Evolutionary conservation across 1,139 yeast genomes (phyloP), one percentile per base, ranked within the genome.

Genomic region (Suhomyces taliae): DNA sequence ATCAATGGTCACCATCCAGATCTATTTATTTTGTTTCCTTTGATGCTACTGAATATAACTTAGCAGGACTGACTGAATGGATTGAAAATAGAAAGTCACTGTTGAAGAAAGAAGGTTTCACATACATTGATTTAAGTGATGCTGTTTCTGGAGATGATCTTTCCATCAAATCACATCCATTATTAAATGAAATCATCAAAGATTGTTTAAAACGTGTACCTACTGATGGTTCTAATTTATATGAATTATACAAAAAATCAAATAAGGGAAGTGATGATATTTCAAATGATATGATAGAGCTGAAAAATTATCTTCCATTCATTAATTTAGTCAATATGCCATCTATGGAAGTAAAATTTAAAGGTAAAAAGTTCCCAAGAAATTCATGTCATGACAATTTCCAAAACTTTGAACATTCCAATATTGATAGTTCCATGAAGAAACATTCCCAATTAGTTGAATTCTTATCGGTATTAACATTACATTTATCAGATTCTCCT

Each of bases 51-150:
- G 84, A 86, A 51, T 90, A 87, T 59, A 91, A 90, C 59, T 70
- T 79, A 56, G 96, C 95, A 0, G 99, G 99, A 0, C 77, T 90
- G 36, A 78, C 95, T 0, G 95, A 87, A 58, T 84, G 93, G 82
- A 78, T 86, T 7, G 90, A 87, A 57, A 71, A 74, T 36, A 78
- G 81, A 51, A 66, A 72, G 26, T 78, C 78, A 24, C 74, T 73
- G 37, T 68, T 90, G 34, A 69, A 75, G 48, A 74, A 79, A 41
- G 85, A 85, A 53, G 88, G 89, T 0, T 83, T 81, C 56, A 77
- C 89, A 0, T 88, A 88, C 57, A 76, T 93, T 50, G 96, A 93
- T 60, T 72, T 93, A 40, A 86, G 85, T 57, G 87, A 83, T 58
- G 84, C 87, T 1, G 73, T 87, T n/a, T 69, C 83, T 1, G 95